phyloP scores from a whole-genome alignment of 371 early-diverging fungal genomes.

The Lichtheimia corymbifera region DNA sequence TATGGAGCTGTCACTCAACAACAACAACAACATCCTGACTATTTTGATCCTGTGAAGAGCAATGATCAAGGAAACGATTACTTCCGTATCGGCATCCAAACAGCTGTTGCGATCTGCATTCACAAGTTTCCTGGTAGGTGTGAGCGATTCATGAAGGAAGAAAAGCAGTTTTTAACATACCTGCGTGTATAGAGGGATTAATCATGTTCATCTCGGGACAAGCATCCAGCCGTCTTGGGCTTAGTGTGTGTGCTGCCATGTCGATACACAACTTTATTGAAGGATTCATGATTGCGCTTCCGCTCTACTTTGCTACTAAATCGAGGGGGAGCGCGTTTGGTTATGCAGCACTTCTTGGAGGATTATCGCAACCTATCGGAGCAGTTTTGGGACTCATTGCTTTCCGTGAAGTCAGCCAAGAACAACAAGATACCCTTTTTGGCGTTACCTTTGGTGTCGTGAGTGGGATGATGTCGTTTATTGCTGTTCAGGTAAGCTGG shows the following conservation, averaged over 20 bases:
- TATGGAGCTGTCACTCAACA: constrained; percentile 3
- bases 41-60: constrained; percentile 11
- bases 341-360: constrained; percentile 67
- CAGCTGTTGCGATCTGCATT: constrained; percentile 76
- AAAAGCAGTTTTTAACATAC: background rate
- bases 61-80: constrained; percentile 17
- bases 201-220: constrained; percentile 74
- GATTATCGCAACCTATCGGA: constrained; percentile 67
- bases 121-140: constrained; percentile 75
- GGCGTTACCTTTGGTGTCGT: constrained; percentile 58
- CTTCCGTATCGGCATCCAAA: constrained; percentile 66
- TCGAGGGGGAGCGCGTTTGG: constrained; percentile 62
- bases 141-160: background rate
- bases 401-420: constrained; percentile 37
- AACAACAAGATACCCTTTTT: constrained; percentile 48
- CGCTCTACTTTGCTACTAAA: constrained; percentile 68
- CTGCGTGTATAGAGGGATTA: constrained; percentile 60
- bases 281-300: constrained; percentile 77
- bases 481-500: constrained; percentile 47
- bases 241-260: constrained; percentile 74
- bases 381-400: constrained; percentile 58
- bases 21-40: background rate
- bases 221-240: constrained; percentile 64
- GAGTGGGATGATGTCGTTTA: constrained; percentile 74
- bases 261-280: constrained; percentile 82